phyloP scores from a whole-genome alignment of 2,329 filamentous ascomycete genomes.

The Hymenoscyphus albidus region DNA sequence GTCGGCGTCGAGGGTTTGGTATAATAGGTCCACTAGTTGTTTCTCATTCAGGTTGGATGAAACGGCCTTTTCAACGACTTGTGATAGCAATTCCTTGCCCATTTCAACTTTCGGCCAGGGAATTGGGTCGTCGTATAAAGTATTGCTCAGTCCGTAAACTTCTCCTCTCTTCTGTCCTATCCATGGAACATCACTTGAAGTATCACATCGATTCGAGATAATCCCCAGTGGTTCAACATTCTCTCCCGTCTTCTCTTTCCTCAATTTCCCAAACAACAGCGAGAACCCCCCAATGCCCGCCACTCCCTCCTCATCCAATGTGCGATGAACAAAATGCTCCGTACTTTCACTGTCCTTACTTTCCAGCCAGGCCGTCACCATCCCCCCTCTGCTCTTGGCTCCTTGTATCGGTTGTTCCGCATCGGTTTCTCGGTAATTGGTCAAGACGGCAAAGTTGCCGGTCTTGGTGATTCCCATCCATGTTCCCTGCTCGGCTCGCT shows the following conservation, averaged over 20 bases:
- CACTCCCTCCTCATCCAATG: constrained; percentile 50
- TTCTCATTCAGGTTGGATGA: constrained; percentile 41
- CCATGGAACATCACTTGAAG: constrained; percentile 53
- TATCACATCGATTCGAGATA: constrained; percentile 57
- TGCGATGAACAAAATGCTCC: constrained; percentile 47
- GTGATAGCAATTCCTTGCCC: constrained; percentile 38
- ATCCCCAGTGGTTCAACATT: constrained; percentile 52
- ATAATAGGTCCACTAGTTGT: constrained; percentile 49
- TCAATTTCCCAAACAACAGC: constrained; percentile 60
- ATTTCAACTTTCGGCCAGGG: constrained; percentile 59
- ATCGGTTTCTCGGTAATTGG: constrained; percentile 60
- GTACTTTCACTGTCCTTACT: constrained; percentile 46
- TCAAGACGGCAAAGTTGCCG: constrained; percentile 60
- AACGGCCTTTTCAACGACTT: constrained; percentile 43
- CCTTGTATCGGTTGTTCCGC: constrained; percentile 50
- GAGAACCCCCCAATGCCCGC: constrained; percentile 64
- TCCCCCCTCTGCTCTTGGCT: constrained; percentile 56
- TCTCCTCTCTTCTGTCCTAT: constrained; percentile 49
- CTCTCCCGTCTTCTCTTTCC: constrained; percentile 30
- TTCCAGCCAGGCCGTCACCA: constrained; percentile 61
- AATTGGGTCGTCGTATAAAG: constrained; percentile 49
- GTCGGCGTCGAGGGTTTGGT: constrained; percentile 53
- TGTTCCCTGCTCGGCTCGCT: constrained; percentile 59
- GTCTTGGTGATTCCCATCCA: constrained; percentile 61
- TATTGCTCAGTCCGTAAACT: constrained; percentile 60